These are phyloP conservation scores for Mariannaea sp. DNA, from an alignment of 2,329 filamentous ascomycete species.

Conservation along the genomic window DNA sequence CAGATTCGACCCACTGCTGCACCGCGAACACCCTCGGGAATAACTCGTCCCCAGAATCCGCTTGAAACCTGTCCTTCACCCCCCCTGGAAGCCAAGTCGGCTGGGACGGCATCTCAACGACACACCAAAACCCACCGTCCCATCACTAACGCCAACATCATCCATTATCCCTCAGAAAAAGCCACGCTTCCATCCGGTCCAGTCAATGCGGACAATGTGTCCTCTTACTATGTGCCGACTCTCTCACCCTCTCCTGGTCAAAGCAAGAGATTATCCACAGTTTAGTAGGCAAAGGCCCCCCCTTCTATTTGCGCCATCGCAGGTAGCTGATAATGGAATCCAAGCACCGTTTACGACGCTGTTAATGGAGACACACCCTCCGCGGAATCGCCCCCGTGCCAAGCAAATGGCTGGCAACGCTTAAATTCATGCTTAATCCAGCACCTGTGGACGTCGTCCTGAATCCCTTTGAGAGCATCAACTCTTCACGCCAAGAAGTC, in stretches of 20 bases:
- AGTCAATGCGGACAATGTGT: slow-evolving; percentile 30
- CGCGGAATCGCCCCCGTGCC: slow-evolving; percentile 41
- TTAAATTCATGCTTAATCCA: slow-evolving; percentile 58
- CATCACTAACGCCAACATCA: slow-evolving; percentile 25
- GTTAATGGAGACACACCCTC: slow-evolving; percentile 29
- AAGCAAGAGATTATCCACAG: background rate
- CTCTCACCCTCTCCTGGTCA: slow-evolving; percentile 18
- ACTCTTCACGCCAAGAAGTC: too few relatives aligned
- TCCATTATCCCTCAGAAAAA: slow-evolving; percentile 31
- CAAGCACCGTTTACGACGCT: too few relatives aligned
- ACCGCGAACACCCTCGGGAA: slow-evolving; percentile 38
- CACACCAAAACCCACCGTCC: slow-evolving; percentile 37
- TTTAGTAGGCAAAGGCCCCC: background rate
- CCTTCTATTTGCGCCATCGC: too few relatives aligned
- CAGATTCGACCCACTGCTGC: slow-evolving; percentile 34
- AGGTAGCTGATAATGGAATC: too few relatives aligned
- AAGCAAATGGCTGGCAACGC: slow-evolving; percentile 54
- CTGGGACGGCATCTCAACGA: slow-evolving; percentile 46
- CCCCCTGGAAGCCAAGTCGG: slow-evolving; percentile 45
- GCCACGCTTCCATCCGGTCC: too few relatives aligned
- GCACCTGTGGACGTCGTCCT: slow-evolving; percentile 30
- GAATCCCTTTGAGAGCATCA: slow-evolving; percentile 22
- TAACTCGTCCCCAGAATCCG: slow-evolving; percentile 35
- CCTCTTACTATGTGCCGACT: slow-evolving; percentile 31
- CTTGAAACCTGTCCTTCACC: slow-evolving; percentile 22